Base-by-base conservation (phyloP, 129 eudicot species). In the Centrapalus pauciflorus region DNA sequence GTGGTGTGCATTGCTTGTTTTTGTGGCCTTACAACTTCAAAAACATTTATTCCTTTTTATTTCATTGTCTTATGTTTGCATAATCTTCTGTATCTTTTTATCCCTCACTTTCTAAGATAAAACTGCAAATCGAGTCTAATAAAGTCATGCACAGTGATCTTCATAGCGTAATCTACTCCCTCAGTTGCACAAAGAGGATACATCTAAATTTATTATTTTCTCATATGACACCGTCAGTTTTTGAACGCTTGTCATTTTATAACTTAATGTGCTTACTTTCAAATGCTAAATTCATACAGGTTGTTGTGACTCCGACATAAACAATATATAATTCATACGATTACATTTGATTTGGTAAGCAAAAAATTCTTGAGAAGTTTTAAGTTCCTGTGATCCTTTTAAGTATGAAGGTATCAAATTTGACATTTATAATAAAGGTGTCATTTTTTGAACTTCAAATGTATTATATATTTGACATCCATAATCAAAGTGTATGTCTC, bases 1-100 rank as follows among this genome's bases (percentile, higher is more conserved):
- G 97, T 91, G 27, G 13, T 1, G 8, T 62, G 52, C 19, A 1
- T 7, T 28, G 5, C 7, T 58, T 32, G n/a, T 14, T 51, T 16
- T 61, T 21, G 23, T 59, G 43, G 13, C 13, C 12, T 69, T 70
- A 3, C 19, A 61, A 2, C 46, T 64, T 32, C 10, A 45, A 25
- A 33, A 2, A 23, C 62, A 57, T 2, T 30, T 4, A 24, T 21
- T 7, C 25, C 4, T 0, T 38, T 25, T 25, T 16, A 0, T 46
- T 7, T 24, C 1, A 2, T 11, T 16, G 2, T 64, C 50, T 54
- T 52, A 7, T 14, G 2, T 20, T 17, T 56, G 17, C 28, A 57
- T 37, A 26, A 27, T 55, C 4, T 52, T 4, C 12, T 48, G 25
- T 16, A 46, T 46, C n/a, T 20, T 5, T 10, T n/a, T 12, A 43